phyloP scores from a whole-genome alignment of 2,329 filamentous ascomycete genomes.

The Aspergillus aculeatus region DNA sequence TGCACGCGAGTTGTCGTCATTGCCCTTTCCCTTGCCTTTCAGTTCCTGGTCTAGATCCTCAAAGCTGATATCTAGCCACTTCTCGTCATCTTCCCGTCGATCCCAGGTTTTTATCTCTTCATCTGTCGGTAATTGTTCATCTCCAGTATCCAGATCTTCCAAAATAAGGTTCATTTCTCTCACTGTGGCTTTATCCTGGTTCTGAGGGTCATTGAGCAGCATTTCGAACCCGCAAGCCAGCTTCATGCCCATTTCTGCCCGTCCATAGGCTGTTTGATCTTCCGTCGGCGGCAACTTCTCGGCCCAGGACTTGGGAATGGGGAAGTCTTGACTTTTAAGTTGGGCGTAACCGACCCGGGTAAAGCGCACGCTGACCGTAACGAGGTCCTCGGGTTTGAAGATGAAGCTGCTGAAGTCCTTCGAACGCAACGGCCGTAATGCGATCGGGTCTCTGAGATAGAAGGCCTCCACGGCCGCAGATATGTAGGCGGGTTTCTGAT shows the following conservation, averaged over 20 bases:
- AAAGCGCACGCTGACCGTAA: constrained; percentile 76
- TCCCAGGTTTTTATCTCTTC: constrained; percentile 72
- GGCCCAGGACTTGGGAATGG: constrained; percentile 59
- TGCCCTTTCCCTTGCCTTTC: constrained; percentile 51
- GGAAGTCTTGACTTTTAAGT: constrained; percentile 79
- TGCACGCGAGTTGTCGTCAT: constrained; percentile 18
- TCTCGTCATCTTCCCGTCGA: constrained; percentile 73
- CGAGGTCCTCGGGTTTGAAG: constrained; percentile 76
- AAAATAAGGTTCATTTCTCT: constrained; percentile 75
- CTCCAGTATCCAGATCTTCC: constrained; percentile 71
- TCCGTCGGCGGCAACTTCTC: constrained; percentile 41
- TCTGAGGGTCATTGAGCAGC: constrained; percentile 66
- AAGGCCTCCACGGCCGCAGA: constrained; percentile 86
- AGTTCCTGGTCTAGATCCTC: constrained; percentile 84
- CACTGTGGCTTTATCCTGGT: constrained; percentile 66
- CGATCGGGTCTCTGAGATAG: constrained; percentile 81
- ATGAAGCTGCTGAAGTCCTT: constrained; percentile 53
- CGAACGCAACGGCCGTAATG: constrained; percentile 66
- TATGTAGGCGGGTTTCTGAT: constrained; percentile 71
- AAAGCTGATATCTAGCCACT: constrained; percentile 90
- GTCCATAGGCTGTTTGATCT: constrained; percentile 47
- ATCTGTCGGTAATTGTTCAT: constrained; percentile 68
- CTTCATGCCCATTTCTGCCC: constrained; percentile 78
- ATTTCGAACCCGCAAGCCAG: constrained; percentile 89
- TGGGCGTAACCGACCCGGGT: constrained; percentile 90